phyloP scores from a whole-genome alignment of 345 rosid species.

The Syzygium jambos region DNA sequence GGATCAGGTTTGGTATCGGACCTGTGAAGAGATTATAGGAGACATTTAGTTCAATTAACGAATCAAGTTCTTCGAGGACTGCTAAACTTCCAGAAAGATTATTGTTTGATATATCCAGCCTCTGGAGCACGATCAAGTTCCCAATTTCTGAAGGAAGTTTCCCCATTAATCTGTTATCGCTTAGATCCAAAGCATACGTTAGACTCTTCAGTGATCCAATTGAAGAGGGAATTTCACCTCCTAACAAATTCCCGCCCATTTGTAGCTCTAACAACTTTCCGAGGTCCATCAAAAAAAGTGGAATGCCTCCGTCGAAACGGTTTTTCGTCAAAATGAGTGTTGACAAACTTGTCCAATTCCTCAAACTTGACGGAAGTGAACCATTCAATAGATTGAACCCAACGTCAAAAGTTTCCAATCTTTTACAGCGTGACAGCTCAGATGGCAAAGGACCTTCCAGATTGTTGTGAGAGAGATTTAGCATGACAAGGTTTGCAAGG shows the following conservation, averaged over 20 bases:
- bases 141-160: constrained; percentile 40
- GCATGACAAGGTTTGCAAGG: constrained; percentile 23
- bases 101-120: constrained; percentile 57
- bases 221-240: constrained; percentile 57
- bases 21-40: constrained; percentile 62
- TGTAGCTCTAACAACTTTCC: constrained; percentile 36
- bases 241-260: constrained; percentile 53
- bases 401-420: constrained; percentile 37
- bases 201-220: constrained; percentile 40
- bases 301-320: constrained; percentile 58
- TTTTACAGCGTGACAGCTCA: constrained; percentile 41
- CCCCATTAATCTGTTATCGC: constrained; percentile 50
- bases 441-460: constrained; percentile 55
- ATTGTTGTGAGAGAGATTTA: constrained; percentile 54
- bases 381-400: constrained; percentile 59
- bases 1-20: constrained; percentile 42
- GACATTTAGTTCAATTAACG: constrained; percentile 39
- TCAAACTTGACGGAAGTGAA: constrained; percentile 37
- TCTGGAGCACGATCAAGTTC: constrained; percentile 27
- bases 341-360: constrained; percentile 37
- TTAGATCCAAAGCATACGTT: constrained; percentile 50
- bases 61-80: constrained; percentile 21
- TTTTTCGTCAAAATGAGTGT: constrained; percentile 50
- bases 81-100: constrained; percentile 50
- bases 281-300: constrained; percentile 41